These are phyloP conservation scores for Ophiognomonia clavigignenti-juglandacearum DNA, from an alignment of 2,329 filamentous ascomycete species.

Conservation along the genomic window DNA sequence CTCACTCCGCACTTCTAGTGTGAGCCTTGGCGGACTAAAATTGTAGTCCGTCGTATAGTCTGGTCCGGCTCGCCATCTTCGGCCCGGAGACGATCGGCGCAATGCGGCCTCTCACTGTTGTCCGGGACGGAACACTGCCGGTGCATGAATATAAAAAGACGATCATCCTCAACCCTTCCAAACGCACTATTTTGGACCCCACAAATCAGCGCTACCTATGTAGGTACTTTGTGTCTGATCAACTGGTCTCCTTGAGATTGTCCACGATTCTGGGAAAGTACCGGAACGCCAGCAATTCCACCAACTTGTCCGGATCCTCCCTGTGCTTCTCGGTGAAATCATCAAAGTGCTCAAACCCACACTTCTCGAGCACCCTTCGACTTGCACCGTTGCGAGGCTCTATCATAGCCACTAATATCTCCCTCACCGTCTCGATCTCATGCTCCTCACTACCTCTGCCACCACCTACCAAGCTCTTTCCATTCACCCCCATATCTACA, in stretches of 20 bases:
- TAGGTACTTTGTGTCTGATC: too few species aligned
- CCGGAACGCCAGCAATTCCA: slow-evolving; percentile 21
- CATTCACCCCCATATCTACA: slow-evolving; percentile 38
- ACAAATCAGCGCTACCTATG: too few species aligned
- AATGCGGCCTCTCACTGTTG: slow-evolving; percentile 11
- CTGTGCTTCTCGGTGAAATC: slow-evolving; percentile 23
- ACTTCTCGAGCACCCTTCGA: slow-evolving; percentile 50
- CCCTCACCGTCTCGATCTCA: slow-evolving; percentile 27
- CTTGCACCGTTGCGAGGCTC: slow-evolving; percentile 47
- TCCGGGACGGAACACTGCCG: slow-evolving; percentile 12
- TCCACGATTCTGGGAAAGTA: slow-evolving; percentile 18
- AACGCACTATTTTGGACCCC: too few species aligned
- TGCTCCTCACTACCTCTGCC: slow-evolving; percentile 9
- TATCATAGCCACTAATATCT: slow-evolving; percentile 42
- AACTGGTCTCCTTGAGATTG: too few species aligned
- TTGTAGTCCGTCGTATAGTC: too few species aligned
- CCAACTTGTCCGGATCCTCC: slow-evolving; percentile 3
- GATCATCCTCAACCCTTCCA: too few species aligned
- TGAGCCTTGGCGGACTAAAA: too few species aligned
- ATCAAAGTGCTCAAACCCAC: slow-evolving; percentile 43
- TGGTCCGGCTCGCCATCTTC: neutral
- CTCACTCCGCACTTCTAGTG: too few species aligned
- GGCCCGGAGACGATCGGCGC: neutral
- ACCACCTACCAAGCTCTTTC: slow-evolving; percentile 26
- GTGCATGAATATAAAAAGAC: too few species aligned